Percentiles rank a stretch among this genome's conserved stretches.
These are phyloP conservation scores for Calocybe gangraenosa DNA, from an alignment of 768 basidiomycete genomes.

Conservation along the genomic window DNA sequence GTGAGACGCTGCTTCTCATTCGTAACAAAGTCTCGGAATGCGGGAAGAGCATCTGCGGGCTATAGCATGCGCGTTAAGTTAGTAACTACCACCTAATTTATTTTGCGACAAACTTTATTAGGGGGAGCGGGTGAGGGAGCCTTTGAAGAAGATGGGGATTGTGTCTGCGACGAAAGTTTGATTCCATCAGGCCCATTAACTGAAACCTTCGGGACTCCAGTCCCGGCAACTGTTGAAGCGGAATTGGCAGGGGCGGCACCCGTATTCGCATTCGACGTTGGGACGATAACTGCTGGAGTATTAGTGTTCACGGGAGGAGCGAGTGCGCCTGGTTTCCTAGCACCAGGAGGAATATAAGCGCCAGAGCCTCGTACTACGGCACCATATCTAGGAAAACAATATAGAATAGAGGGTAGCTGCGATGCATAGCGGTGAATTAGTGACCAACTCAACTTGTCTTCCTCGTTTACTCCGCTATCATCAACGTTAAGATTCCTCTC, in stretches of 20 bases:
- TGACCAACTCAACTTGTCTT: constrained; percentile 74
- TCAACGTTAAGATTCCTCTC: constrained; percentile 69
- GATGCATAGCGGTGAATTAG: neutral
- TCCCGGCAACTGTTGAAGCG: constrained; percentile 1
- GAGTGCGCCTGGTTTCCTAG: constrained; percentile 26
- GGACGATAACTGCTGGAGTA: constrained; percentile 16
- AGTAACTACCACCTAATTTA: neutral
- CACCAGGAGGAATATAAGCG: constrained; percentile 94
- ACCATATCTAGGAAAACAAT: constrained; percentile 60
- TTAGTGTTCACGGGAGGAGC: constrained; percentile 25
- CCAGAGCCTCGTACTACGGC: constrained; percentile 85
- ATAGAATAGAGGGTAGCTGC: constrained; percentile 17
- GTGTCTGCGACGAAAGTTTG: constrained; percentile 36
- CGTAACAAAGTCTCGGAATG: constrained; percentile 91
- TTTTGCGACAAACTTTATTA: constrained; percentile 42
- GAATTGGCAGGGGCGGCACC: neutral
- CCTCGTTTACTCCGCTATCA: constrained; percentile 81
- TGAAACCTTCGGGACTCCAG: constrained; percentile 63
- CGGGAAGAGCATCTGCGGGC: constrained; percentile 74
- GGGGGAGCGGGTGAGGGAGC: constrained; percentile 62
- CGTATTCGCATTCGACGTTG: too few relatives aligned
- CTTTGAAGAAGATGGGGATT: constrained; percentile 47
- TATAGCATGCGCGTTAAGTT: constrained; percentile 21
- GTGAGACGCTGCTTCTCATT: constrained; percentile 87
- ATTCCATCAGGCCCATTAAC: constrained; percentile 52